Evolutionary conservation across 139 green algal species (phyloP), one percentile per base, ranked within the genome.

Genomic region (Tetraselmis chui): DNA sequence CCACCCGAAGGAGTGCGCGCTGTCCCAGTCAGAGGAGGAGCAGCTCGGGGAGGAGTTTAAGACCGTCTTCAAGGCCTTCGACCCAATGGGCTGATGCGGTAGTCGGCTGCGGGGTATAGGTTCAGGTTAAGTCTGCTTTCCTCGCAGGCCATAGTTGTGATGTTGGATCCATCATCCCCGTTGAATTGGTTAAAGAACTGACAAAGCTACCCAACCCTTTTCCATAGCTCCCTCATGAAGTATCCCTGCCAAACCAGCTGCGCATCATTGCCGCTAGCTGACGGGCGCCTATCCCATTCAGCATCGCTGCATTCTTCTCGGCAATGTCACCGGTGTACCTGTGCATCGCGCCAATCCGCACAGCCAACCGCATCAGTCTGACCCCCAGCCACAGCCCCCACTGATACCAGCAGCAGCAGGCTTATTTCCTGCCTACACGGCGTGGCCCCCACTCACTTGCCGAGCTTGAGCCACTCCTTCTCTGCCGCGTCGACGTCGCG

Each of bases 41-140:
- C 59, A 76, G 30, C 82, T 87, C 11, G 89, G 87, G 24, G 90
- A 94, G 2, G 27, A n/a, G 0, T 98, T 98, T 90, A 95, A 93
- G 87, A 81, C 80, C 30, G 82, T 79, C 2, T 98, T 98, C 83
- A 86, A 92, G 80, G 77, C 81, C 2, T 94, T 93, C 81, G 94
- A 98, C 79, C 85, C 90, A 32, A 91, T 91, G 86, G 78, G 83
- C 80, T 83, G 59, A 81, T 85, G 45, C 45, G 45, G n/a, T n/a
- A n/a, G n/a, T n/a, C n/a, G n/a, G n/a, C n/a, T n/a, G n/a, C n/a
- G n/a, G n/a, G n/a, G n/a, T n/a, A n/a, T n/a, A n/a, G n/a, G n/a
- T n/a, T n/a, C n/a, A n/a, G n/a, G n/a, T n/a, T n/a, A n/a, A n/a
- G n/a, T n/a, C n/a, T n/a, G n/a, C n/a, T n/a, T n/a, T n/a, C n/a